phyloP scores from a whole-genome alignment of 495 filamentous ascomycete genomes.

The Elasticomyces elasticus region DNA sequence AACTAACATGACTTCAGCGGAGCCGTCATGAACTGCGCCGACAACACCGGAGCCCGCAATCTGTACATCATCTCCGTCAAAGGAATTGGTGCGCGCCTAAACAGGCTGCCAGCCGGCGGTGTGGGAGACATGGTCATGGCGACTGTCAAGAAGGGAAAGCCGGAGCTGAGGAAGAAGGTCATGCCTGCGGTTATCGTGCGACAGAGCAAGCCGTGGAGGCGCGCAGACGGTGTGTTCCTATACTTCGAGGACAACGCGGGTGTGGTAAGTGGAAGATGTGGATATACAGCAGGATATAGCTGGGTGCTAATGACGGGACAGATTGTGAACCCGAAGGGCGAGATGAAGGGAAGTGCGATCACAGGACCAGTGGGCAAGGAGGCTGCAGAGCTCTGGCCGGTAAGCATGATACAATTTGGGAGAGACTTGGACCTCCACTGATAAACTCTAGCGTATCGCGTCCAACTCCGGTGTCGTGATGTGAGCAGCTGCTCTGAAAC shows the following conservation, averaged over 20 bases:
- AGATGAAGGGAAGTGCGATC: conserved; percentile 99
- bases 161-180: conserved; percentile 98
- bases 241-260: conserved; percentile 99
- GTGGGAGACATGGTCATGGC: conserved; percentile 99
- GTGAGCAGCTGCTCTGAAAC: conserved; percentile 44
- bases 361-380: conserved; percentile 99
- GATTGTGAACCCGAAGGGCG: conserved; percentile 99
- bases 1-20: conserved; percentile 50
- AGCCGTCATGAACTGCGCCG: conserved; percentile 92
- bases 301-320: conserved; percentile 28
- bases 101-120: conserved; percentile 93
- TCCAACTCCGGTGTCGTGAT: conserved; percentile 99
- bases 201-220: conserved; percentile 98
- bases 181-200: conserved; percentile 97
- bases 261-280: conserved; percentile 59
- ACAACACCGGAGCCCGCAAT: conserved; percentile 98
- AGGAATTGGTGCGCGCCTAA: conserved; percentile 96
- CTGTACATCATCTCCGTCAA: conserved; percentile 99
- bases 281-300: background rate
- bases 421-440: background rate
- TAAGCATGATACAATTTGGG: conserved; percentile 35
- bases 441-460: conserved; percentile 75
- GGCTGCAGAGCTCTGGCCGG: conserved; percentile 98
- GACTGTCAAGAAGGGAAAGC: conserved; percentile 99
- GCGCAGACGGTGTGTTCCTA: conserved; percentile 92